Evolutionary conservation across 306 rosid genomes (phyloP).

Genomic region (Astragalus membranaceus): DNA sequence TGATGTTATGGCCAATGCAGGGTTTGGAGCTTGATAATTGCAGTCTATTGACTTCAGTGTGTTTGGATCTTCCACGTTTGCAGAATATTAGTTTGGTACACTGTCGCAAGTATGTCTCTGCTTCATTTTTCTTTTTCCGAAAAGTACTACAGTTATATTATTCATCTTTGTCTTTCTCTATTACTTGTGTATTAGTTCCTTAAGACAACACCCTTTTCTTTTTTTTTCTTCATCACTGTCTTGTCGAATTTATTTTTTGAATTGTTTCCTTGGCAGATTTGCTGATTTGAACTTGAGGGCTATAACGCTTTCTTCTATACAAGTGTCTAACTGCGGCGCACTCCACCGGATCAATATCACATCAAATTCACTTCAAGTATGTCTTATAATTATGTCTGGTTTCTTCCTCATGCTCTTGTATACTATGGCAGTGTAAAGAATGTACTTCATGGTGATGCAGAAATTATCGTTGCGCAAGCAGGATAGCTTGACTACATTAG

Average conservation of each 20-base stretch:
- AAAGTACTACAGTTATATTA: not conserved
- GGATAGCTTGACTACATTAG: constrained; percentile 70
- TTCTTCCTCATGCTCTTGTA: not conserved
- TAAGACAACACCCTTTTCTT: not conserved
- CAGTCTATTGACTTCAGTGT: constrained; percentile 75
- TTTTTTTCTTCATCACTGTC: not conserved
- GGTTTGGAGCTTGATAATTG: constrained; percentile 98
- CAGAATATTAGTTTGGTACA: constrained; percentile 84
- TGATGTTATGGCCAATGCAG: constrained; percentile 36
- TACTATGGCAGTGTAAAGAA: constrained; percentile 3
- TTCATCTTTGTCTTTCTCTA: not conserved
- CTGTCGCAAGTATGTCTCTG: constrained; percentile 83
- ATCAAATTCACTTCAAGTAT: constrained; percentile 80
- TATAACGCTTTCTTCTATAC: constrained; percentile 57
- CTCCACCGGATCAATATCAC: constrained; percentile 86
- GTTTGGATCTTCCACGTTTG: constrained; percentile 77
- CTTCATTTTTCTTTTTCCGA: not conserved
- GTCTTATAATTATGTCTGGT: constrained; percentile 19
- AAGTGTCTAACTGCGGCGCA: constrained; percentile 84
- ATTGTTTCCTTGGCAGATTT: constrained; percentile 44
- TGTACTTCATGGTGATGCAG: constrained; percentile 50
- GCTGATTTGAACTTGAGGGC: constrained; percentile 75
- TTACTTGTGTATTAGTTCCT: not conserved
- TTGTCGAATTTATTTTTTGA: not conserved
- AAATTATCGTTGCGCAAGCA: constrained; percentile 86